Evolutionary conservation across 2,329 filamentous ascomycete genomes (phyloP).

Genomic region (Ophiostoma himal-ulmi): DNA sequence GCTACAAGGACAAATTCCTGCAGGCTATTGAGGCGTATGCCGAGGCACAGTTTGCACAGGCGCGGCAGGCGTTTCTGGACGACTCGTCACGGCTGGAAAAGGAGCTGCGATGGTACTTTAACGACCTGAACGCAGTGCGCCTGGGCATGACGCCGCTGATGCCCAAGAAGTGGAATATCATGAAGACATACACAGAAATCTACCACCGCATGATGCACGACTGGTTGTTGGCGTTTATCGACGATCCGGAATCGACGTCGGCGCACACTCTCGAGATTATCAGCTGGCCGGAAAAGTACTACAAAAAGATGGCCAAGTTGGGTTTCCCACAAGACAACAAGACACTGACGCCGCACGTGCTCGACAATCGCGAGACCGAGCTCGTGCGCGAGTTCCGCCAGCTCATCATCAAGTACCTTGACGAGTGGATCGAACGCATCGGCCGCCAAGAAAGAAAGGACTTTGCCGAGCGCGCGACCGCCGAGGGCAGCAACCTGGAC

Average conservation of each 20-base stretch:
- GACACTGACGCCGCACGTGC: constrained; percentile 67
- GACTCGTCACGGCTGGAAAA: constrained; percentile 82
- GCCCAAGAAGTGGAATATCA: constrained; percentile 95
- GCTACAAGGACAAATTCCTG: constrained; percentile 95
- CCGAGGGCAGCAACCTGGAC: constrained; percentile 71
- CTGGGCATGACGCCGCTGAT: constrained; percentile 86
- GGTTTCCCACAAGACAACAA: constrained; percentile 67
- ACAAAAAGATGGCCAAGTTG: constrained; percentile 88
- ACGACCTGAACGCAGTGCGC: constrained; percentile 91
- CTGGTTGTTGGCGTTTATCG: constrained; percentile 74
- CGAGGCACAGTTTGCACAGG: constrained; percentile 65
- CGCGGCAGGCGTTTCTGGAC: constrained; percentile 69
- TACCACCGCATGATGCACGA: constrained; percentile 96
- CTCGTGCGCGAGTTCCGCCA: constrained; percentile 89
- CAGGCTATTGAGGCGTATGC: constrained; percentile 69
- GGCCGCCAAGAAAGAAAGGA: constrained; percentile 73
- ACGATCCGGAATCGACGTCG: constrained; percentile 77
- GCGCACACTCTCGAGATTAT: constrained; percentile 87
- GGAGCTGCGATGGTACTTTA: constrained; percentile 92
- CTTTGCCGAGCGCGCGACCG: constrained; percentile 69
- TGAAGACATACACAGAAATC: constrained; percentile 80
- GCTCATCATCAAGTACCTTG: constrained; percentile 90
- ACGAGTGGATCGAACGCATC: constrained; percentile 97
- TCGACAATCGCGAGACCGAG: constrained; percentile 85
- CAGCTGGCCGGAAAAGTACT: constrained; percentile 93